These are phyloP conservation scores for Nyssa sinensis DNA, from an alignment of 148 eudicot genomes.

Conservation along the genomic window DNA sequence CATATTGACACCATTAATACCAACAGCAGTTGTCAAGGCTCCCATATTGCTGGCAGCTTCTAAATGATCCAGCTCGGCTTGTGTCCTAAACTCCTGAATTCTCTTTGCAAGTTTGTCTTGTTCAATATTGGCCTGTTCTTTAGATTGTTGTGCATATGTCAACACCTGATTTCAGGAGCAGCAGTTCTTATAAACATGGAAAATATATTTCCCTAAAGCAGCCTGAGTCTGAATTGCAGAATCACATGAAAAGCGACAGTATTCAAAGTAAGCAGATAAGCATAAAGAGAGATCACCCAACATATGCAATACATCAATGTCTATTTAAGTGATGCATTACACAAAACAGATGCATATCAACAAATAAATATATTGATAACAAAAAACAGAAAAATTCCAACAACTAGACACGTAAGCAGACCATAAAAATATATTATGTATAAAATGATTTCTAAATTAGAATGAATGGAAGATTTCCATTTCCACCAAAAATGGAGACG, in stretches of 20 bases:
- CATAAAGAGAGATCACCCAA: neutral
- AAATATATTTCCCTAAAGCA: neutral
- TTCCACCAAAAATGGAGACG: too few relatives aligned
- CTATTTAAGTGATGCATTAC: neutral
- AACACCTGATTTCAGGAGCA: conserved; percentile 50
- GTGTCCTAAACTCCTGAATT: conserved; percentile 93
- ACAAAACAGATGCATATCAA: conserved; percentile 9
- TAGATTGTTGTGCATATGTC: conserved; percentile 93
- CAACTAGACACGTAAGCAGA: neutral
- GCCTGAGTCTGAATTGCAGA: neutral
- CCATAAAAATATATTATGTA: too few relatives aligned
- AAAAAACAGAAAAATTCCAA: neutral
- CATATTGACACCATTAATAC: conserved; percentile 53
- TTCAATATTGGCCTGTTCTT: conserved; percentile 71
- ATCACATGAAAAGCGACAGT: neutral
- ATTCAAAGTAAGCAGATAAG: neutral
- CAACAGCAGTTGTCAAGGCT: conserved; percentile 53
- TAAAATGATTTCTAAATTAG: too few relatives aligned
- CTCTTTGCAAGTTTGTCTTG: conserved; percentile 92
- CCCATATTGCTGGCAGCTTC: conserved; percentile 55
- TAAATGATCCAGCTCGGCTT: conserved; percentile 63
- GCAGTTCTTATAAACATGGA: neutral
- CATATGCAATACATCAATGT: neutral
- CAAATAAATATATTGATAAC: neutral
- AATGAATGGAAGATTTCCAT: too few relatives aligned